phyloP scores from a whole-genome alignment of 768 basidiomycete genomes.

The Mycena rosella region DNA sequence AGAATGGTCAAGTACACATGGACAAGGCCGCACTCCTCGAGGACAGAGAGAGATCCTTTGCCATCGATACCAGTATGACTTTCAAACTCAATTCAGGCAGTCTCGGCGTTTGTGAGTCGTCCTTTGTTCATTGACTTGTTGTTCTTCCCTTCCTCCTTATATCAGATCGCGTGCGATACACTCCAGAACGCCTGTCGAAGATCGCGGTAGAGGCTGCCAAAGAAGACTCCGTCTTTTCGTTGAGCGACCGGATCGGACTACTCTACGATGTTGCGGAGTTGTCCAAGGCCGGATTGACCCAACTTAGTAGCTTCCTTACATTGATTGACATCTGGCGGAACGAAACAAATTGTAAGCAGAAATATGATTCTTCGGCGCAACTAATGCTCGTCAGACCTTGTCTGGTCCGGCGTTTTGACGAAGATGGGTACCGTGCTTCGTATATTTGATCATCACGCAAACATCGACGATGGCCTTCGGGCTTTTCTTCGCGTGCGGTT shows the following conservation, averaged over 20 bases:
- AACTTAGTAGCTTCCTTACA: constrained; percentile 81
- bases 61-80: constrained; percentile 78
- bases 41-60: constrained; percentile 74
- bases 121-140: not conserved
- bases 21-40: constrained; percentile 75
- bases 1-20: constrained; percentile 67
- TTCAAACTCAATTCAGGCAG: constrained; percentile 95
- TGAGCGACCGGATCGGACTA: constrained; percentile 91
- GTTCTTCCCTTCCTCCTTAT: not conserved
- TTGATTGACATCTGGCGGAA: constrained; percentile 75
- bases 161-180: constrained; percentile 88
- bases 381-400: constrained; percentile 66
- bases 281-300: constrained; percentile 81
- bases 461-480: constrained; percentile 64
- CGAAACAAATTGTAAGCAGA: constrained; percentile 80
- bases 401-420: constrained; percentile 79
- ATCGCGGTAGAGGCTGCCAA: constrained; percentile 87
- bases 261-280: constrained; percentile 87
- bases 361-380: not conserved
- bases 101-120: constrained; percentile 86
- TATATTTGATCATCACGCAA: constrained; percentile 87
- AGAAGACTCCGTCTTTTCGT: constrained; percentile 71
- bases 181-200: constrained; percentile 78
- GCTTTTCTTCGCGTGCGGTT: constrained; percentile 68
- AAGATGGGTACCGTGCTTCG: constrained; percentile 67